Evolutionary conservation across 352 stramenopile genomes (phyloP).

Genomic region (Peronospora destructor): DNA sequence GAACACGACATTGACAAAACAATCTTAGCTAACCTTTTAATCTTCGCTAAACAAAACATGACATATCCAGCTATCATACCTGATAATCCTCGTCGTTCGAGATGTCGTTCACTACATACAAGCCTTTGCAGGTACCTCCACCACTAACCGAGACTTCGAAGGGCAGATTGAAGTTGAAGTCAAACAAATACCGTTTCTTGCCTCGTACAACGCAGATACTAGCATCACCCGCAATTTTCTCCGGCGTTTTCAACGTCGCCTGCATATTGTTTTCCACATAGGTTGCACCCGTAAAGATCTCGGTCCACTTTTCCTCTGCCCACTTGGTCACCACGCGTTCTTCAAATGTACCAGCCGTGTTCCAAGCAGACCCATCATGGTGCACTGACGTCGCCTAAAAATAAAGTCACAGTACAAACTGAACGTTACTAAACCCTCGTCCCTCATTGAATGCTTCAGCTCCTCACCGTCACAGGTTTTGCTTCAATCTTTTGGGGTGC

Average conservation of each 20-base stretch:
- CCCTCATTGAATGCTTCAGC: neutral
- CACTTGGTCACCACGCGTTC: conserved; percentile 84
- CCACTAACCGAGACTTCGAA: conserved; percentile 57
- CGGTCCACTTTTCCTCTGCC: conserved; percentile 61
- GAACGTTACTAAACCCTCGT: neutral
- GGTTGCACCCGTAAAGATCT: conserved; percentile 39
- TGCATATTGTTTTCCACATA: conserved; percentile 39
- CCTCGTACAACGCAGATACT: conserved; percentile 84
- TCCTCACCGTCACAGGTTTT: conserved; percentile 26
- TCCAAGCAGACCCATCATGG: conserved; percentile 88
- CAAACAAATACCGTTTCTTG: conserved; percentile 86
- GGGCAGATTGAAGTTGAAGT: conserved; percentile 74
- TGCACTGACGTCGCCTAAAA: conserved; percentile 18
- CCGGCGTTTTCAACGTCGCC: conserved; percentile 46
- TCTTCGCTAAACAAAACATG: neutral
- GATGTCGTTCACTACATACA: conserved; percentile 75
- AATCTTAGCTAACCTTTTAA: neutral
- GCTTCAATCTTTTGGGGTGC: conserved; percentile 76
- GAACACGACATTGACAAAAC: neutral
- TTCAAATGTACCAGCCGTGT: conserved; percentile 89
- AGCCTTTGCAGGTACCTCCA: conserved; percentile 51
- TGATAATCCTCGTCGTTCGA: conserved; percentile 85
- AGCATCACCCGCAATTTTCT: conserved; percentile 77
- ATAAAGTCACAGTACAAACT: neutral
- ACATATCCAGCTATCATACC: conserved; percentile 26